Conservation (phyloP, 192 early-diverging fungal species). For the Radiomyces spectabilis region DNA sequence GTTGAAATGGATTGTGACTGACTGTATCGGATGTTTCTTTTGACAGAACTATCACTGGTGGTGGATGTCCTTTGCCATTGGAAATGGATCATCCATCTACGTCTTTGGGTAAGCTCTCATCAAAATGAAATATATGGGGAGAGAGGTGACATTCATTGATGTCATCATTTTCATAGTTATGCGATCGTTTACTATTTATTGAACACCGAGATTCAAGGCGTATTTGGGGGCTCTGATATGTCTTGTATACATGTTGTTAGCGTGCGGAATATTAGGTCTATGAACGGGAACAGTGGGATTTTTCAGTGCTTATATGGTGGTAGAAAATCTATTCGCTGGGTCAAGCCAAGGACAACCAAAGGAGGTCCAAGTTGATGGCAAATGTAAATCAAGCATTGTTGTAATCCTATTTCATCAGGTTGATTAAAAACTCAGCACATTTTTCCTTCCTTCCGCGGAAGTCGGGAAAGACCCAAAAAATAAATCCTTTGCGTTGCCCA, state of each 20-base stretch:
- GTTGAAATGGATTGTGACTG: background rate
- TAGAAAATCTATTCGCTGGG: conserved; percentile 70
- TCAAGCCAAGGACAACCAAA: conserved; percentile 53
- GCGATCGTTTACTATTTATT: conserved; percentile 56
- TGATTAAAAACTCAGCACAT: too few species aligned
- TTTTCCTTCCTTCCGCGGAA: too few species aligned
- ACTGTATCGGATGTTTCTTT: conserved; percentile 1
- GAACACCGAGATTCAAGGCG: conserved; percentile 54
- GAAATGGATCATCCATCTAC: conserved; percentile 37
- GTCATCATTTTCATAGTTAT: conserved; percentile 42
- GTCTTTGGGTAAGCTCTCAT: conserved; percentile 39
- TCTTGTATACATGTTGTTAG: conserved; percentile 63
- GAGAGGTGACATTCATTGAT: background rate
- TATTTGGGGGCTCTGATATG: conserved; percentile 74
- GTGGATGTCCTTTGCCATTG: conserved; percentile 85
- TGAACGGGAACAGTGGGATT: conserved; percentile 76
- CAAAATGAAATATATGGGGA: background rate
- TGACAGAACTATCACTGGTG: conserved; percentile 78
- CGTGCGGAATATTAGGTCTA: conserved; percentile 56
- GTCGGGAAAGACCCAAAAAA: too few species aligned
- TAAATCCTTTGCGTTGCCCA: background rate
- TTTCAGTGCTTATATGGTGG: conserved; percentile 58
- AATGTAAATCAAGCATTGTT: background rate
- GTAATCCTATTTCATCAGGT: background rate
- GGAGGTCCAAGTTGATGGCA: too few species aligned